These are phyloP conservation scores for Dictyostelium brefeldianum DNA, from an alignment of 78 protist genomes.

Conservation along the genomic window DNA sequence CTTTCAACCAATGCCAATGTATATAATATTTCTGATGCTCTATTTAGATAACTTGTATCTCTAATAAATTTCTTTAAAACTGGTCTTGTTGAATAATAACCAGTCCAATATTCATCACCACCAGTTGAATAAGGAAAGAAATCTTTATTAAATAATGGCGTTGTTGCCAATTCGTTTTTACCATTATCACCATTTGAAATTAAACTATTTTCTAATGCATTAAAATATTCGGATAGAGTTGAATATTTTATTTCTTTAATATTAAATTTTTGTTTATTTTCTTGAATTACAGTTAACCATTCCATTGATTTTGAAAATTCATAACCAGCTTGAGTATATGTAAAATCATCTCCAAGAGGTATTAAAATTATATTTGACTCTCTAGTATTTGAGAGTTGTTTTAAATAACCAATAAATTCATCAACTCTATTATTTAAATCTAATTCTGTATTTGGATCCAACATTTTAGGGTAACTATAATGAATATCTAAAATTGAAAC, in stretches of 20 bases:
- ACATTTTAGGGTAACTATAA: conserved; percentile 25
- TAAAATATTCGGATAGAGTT: conserved; percentile 75
- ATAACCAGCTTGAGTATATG: neutral
- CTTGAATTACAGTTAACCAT: conserved; percentile 39
- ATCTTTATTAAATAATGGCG: conserved; percentile 64
- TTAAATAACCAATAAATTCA: neutral
- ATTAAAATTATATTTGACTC: conserved; percentile 56
- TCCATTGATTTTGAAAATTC: conserved; percentile 66
- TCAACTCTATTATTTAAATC: neutral
- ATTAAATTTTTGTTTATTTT: neutral
- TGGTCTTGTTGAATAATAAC: conserved; percentile 74
- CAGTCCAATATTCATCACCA: conserved; percentile 78
- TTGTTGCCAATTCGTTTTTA: neutral
- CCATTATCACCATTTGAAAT: no score
- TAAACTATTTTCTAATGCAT: conserved; percentile 13
- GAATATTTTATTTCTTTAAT: conserved; percentile 33
- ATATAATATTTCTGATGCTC: conserved; percentile 61
- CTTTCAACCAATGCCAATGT: conserved; percentile 24
- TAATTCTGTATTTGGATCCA: neutral
- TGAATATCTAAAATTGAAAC: conserved; percentile 74
- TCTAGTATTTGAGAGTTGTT: neutral
- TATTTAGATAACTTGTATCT: conserved; percentile 17
- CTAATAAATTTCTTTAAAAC: conserved; percentile 56
- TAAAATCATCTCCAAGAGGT: conserved; percentile 87
- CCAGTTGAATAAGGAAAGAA: conserved; percentile 86